Percentiles rank a stretch among this genome's conserved stretches.
phyloP scores from a whole-genome alignment of 768 basidiomycete genomes.

The Cystoderma amianthinum region DNA sequence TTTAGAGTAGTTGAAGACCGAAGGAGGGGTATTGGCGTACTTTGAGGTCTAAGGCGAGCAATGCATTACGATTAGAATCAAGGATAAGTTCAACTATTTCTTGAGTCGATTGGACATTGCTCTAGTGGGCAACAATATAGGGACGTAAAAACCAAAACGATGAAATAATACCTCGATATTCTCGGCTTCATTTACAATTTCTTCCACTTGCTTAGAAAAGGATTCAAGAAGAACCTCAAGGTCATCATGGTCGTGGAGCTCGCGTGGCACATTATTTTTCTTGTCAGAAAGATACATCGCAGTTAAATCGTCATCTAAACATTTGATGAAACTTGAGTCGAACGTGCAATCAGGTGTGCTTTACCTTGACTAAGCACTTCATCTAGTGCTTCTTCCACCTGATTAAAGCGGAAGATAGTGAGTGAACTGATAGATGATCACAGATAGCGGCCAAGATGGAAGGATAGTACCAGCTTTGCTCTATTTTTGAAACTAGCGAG shows the following conservation, averaged over 20 bases:
- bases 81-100: conserved; percentile 96
- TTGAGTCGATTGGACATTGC: conserved; percentile 94
- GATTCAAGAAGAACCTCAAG: conserved; percentile 90
- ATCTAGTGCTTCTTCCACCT: conserved; percentile 88
- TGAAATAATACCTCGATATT: conserved; percentile 59
- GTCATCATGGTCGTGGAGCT: conserved; percentile 81
- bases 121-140: conserved; percentile 31
- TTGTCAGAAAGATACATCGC: conserved; percentile 95
- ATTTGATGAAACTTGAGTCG: too few relatives aligned
- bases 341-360: too few relatives aligned
- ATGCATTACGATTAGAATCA: conserved; percentile 90
- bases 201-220: conserved; percentile 94
- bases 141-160: background rate
- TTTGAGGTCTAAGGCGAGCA: conserved; percentile 88
- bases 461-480: conserved; percentile 63
- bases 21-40: conserved; percentile 23
- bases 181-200: conserved; percentile 91
- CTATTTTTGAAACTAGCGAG: conserved; percentile 87
- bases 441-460: background rate
- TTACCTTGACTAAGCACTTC: conserved; percentile 87
- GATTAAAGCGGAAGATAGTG: too few relatives aligned
- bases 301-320: conserved; percentile 90
- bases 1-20: conserved; percentile 5
- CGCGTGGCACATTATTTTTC: conserved; percentile 53
- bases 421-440: too few relatives aligned